Evolutionary conservation across 2,329 filamentous ascomycete genomes (phyloP), one percentile per base, ranked within the genome.

Genomic region (Apiospora sp.): DNA sequence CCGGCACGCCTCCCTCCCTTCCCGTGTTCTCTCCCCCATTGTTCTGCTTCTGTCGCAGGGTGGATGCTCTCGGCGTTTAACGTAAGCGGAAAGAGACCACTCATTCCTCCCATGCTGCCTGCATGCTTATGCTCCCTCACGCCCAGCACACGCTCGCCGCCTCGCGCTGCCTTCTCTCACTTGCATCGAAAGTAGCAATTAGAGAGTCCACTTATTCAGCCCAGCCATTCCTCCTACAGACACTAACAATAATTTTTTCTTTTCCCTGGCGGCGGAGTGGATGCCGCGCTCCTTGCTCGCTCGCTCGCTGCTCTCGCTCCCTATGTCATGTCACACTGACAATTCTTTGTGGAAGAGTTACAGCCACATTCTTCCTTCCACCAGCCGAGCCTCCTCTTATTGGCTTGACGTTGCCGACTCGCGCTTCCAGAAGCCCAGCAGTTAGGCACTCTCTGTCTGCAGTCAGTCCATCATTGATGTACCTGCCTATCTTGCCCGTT

Each of bases 41-140:
- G 58, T 64, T 64, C 58, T 64, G 58, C 30, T 61, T 30, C 30
- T 58, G 27, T 58, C 27, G 51, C 51, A 58, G 30, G 54, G 27
- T 61, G 54, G 54, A 12, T 61, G 54, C 58, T 64, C 58, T 64
- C 58, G 58, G 58, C 34, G 58, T 64, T 61, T 64, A 64, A 64
- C 58, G 58, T 64, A 64, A 64, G 58, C 58, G 58, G 58, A 64
- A 64, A 64, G 58, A 64, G 58, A 64, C 58, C 58, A 64, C 58
- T 19, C 58, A 64, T 64, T 64, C 58, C 58, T 64, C 46, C 37
- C 68, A 37, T 43, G 43, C 67, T 48, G 43, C 67, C 41, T 34
- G 67, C 41, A 48, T 49, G 41, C 67, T 69, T 46, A 69, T 30
- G 67, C 67, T 68, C 67, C 19, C 67, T 16, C 67, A 14, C 43